Evolutionary conservation across 2,329 filamentous ascomycete genomes (phyloP).

Genomic region (Triangularia setosa): DNA sequence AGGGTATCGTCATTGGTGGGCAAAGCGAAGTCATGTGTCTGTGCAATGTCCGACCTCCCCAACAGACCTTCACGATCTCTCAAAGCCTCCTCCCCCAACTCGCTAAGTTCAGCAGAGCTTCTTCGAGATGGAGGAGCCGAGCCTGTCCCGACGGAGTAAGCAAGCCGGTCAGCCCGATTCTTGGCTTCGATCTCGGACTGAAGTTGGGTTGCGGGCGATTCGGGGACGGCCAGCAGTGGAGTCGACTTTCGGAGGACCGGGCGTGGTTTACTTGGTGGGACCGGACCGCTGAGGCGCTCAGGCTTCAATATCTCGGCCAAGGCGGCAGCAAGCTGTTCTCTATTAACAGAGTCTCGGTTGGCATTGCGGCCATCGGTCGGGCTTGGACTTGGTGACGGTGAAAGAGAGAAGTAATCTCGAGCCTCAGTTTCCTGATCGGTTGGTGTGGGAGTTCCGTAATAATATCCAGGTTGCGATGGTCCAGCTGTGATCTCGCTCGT

Average conservation of each 20-base stretch:
- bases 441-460: conserved; percentile 6
- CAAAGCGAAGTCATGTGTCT: conserved; percentile 10
- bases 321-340: conserved; percentile 26
- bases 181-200: conserved; percentile 34
- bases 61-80: conserved; percentile 13
- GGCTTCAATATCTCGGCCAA: conserved; percentile 25
- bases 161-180: conserved; percentile 34
- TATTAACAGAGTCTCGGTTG: conserved; percentile 27
- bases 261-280: conserved; percentile 24
- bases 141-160: conserved; percentile 30
- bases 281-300: conserved; percentile 20
- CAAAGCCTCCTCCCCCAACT: conserved; percentile 10
- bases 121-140: conserved; percentile 30
- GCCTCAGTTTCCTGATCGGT: conserved; percentile 11
- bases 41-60: background rate
- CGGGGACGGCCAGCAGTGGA: conserved; percentile 16
- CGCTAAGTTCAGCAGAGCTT: conserved; percentile 26
- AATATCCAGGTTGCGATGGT: conserved; percentile 12
- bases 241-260: conserved; percentile 28
- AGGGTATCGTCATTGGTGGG: conserved; percentile 2
- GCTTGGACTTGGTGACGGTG: conserved; percentile 15
- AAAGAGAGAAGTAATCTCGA: conserved; percentile 25
- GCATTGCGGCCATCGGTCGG: background rate
- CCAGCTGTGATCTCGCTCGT: conserved; percentile 16
- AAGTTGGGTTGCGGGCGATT: conserved; percentile 18